These are phyloP conservation scores for Poa annua DNA, from an alignment of 176 grass and related monocot genomes.

Conservation along the genomic window DNA sequence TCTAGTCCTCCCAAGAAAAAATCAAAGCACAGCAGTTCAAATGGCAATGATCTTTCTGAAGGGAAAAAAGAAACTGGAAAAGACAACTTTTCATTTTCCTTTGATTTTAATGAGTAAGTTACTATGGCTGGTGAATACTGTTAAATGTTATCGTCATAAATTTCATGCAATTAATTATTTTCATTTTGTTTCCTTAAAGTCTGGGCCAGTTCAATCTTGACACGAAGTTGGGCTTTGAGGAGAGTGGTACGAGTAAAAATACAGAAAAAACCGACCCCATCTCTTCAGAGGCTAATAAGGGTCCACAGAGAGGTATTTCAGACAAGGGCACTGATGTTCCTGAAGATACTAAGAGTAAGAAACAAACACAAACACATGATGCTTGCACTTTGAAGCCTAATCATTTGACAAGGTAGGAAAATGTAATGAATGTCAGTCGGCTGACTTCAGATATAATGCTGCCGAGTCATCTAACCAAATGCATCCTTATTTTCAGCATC, in stretches of 20 bases:
- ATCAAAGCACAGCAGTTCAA: constrained; percentile 54
- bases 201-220: constrained; percentile 84
- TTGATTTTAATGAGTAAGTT: constrained; percentile 96
- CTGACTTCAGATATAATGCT: constrained; percentile 20
- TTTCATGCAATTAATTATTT: constrained; percentile 31
- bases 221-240: constrained; percentile 52
- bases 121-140: constrained; percentile 27
- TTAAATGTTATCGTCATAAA: constrained; percentile 17
- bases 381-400: constrained; percentile 49
- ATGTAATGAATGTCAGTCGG: constrained; percentile 22
- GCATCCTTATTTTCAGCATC: constrained; percentile 36
- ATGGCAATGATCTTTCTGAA: constrained; percentile 50
- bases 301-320: constrained; percentile 51
- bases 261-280: constrained; percentile 22
- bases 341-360: constrained; percentile 50
- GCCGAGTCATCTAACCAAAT: constrained; percentile 41
- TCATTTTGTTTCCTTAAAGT: constrained; percentile 57
- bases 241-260: constrained; percentile 48
- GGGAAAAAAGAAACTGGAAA: constrained; percentile 66
- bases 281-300: constrained; percentile 50
- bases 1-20: constrained; percentile 82
- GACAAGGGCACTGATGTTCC: constrained; percentile 36
- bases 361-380: constrained; percentile 49
- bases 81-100: constrained; percentile 72
- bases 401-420: constrained; percentile 42